These are phyloP conservation scores for Trichophyton verrucosum DNA, from an alignment of 2,329 filamentous ascomycete genomes.

Conservation along the genomic window DNA sequence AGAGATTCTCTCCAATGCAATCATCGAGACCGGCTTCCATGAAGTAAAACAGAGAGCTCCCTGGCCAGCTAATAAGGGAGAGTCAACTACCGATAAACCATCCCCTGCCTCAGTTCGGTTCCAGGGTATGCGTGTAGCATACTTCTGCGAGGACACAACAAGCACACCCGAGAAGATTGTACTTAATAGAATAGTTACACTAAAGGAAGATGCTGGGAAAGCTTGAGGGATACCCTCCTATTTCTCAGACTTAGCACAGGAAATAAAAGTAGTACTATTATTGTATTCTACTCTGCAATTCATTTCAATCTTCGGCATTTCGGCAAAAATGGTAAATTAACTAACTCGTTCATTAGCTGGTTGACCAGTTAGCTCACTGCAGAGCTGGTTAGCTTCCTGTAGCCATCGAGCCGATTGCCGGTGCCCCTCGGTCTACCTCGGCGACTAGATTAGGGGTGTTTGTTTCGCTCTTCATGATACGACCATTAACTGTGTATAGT, in stretches of 20 bases:
- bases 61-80: slow-evolving; percentile 48
- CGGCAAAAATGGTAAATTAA: too few species aligned
- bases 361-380: too few species aligned
- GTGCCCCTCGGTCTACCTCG: too few species aligned
- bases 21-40: slow-evolving; percentile 73
- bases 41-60: slow-evolving; percentile 62
- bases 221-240: not conserved
- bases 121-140: slow-evolving; percentile 80
- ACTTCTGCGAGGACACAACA: slow-evolving; percentile 69
- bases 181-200: slow-evolving; percentile 78
- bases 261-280: not conserved
- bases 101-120: slow-evolving; percentile 71
- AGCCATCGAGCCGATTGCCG: too few species aligned
- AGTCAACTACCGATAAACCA: slow-evolving; percentile 13
- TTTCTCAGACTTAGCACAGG: not conserved
- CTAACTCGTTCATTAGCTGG: too few species aligned
- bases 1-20: slow-evolving; percentile 60
- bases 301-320: too few species aligned
- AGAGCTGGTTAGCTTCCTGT: too few species aligned
- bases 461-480: too few species aligned
- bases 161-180: slow-evolving; percentile 68
- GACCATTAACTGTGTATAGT: too few species aligned
- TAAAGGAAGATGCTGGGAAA: slow-evolving; percentile 62
- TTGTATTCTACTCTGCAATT: not conserved
- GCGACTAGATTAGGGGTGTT: too few species aligned